Evolutionary conservation across 1,284 basidiomycete species (phyloP), one percentile per base, ranked within the genome.

Genomic region (Apiotrichum montevideense): DNA sequence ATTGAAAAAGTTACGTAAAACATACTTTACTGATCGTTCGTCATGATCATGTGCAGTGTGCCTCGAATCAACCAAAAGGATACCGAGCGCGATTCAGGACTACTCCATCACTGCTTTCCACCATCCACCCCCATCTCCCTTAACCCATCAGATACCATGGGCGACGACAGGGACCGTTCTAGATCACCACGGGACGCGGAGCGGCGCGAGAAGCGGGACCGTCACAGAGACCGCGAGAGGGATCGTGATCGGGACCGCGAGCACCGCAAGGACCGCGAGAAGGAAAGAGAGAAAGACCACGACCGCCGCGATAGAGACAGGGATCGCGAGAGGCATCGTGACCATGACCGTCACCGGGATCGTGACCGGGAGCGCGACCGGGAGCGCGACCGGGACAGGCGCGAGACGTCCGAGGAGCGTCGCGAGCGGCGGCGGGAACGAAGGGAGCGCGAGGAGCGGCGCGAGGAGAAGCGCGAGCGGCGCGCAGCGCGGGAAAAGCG

Each of bases 401-500:
- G 42, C 29, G 53, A 53, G 52, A 59, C 40, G 51, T 56, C 58
- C 32, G 54, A 59, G 35, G 60, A 57, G 54, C 40, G 50, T 6
- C 52, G 61, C 39, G 61, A 63, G 43, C 58, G 63, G 21, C 59
- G 62, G 44, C 51, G 56, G 32, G 45, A 39, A 29, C 34, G 51
- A 5, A 10, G 50, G 6, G 50, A 50, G 34, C 29, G 46, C 33
- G 21, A 52, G 35, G 61, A 58, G 58, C 52, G 54, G 35, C 59
- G 62, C 13, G 65, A 56, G 49, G 29, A 29, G 21, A 51, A 54
- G 46, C 61, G 62, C 6, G 64, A 52, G 48, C 46, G 52, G 9
- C 48, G 50, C 46, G 41, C 82, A 68, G 83, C 83, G 59, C 63
- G 52, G 57, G 55, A 59, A 44, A 52, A 71, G 77, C 42, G 56